Evolutionary conservation across 2,329 filamentous ascomycete species (phyloP).

Genomic region (Conoideocrella luteorostrata): DNA sequence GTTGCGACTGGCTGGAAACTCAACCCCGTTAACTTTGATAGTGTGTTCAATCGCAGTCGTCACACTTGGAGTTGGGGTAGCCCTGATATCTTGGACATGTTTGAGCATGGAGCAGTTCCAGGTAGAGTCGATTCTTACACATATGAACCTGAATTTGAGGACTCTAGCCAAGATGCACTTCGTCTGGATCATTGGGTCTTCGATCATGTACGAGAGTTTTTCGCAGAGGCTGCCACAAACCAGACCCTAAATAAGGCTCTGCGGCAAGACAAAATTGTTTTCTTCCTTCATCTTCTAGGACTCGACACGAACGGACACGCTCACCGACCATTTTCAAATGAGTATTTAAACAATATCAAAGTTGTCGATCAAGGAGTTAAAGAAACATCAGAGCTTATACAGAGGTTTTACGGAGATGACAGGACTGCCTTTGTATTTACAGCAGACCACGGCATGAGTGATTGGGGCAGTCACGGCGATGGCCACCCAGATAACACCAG

Average conservation of each 20-base stretch:
- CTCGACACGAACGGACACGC: constrained; percentile 85
- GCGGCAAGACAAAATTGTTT: constrained; percentile 79
- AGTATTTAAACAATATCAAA: constrained; percentile 92
- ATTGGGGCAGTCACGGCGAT: constrained; percentile 98
- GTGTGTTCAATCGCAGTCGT: constrained; percentile 91
- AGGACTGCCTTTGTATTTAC: constrained; percentile 96
- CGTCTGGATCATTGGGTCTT: constrained; percentile 93
- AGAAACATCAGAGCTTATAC: constrained; percentile 73
- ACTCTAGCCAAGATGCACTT: constrained; percentile 78
- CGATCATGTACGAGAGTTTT: constrained; percentile 82
- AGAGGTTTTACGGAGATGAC: constrained; percentile 77
- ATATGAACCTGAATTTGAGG: constrained; percentile 80
- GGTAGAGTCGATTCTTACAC: constrained; percentile 81
- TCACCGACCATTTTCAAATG: constrained; percentile 85
- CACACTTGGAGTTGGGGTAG: constrained; percentile 99
- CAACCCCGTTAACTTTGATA: constrained; percentile 97
- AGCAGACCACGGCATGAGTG: constrained; percentile 97
- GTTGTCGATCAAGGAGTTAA: constrained; percentile 86
- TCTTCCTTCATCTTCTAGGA: constrained; percentile 90
- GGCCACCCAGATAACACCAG: constrained; percentile 96
- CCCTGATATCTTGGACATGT: constrained; percentile 96
- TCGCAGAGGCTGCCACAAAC: constrained; percentile 73
- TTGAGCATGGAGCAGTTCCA: constrained; percentile 82
- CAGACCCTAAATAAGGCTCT: constrained; percentile 65
- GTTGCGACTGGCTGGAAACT: constrained; percentile 98